Evolutionary conservation across 768 basidiomycete genomes (phyloP), one percentile per base, ranked within the genome.

Genomic region (Trametopsis cervina): DNA sequence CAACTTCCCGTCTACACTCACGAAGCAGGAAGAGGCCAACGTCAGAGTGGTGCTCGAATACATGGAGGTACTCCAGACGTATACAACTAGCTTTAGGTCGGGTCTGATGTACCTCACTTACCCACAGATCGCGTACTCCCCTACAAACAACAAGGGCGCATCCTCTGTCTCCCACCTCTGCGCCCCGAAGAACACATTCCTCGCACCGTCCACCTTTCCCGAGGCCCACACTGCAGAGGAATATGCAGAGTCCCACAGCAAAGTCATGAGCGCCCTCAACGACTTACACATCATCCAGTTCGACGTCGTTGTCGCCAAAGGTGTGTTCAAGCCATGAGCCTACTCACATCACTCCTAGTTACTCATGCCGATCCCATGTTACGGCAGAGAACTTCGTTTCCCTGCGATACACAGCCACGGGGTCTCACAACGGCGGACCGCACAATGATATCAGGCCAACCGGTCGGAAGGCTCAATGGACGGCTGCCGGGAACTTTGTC

Each of bases 91-190:
- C 3, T n/a, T n/a, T n/a, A n/a, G n/a, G n/a, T n/a, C n/a, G n/a
- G n/a, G n/a, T n/a, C n/a, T n/a, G n/a, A n/a, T n/a, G n/a, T n/a
- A n/a, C n/a, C n/a, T n/a, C n/a, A n/a, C n/a, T n/a, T n/a, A n/a
- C n/a, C 20, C 39, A 4, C 22, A 51, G 49, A 54, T 54, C 40
- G 54, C 54, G n/a, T 55, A 55, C 54, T 55, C 54, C 10, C 54
- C 50, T 17, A 36, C 22, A 39, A 20, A 51, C 27, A 51, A 51
- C 50, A 53, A 53, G 23, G 53, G 50, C 17, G 46, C 46, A n/a
- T 37, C 45, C 29, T 51, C 53, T 1, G 53, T 54, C 17, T 21
- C 39, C 15, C 50, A 54, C 24, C 50, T 54, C 26, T 51, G 49
- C 33, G 45, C 45, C 2, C 40, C 40, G 2, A 45, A 46, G 1